phyloP scores from a whole-genome alignment of 1,284 basidiomycete genomes.

The Cystobasidiaceae sp. region DNA sequence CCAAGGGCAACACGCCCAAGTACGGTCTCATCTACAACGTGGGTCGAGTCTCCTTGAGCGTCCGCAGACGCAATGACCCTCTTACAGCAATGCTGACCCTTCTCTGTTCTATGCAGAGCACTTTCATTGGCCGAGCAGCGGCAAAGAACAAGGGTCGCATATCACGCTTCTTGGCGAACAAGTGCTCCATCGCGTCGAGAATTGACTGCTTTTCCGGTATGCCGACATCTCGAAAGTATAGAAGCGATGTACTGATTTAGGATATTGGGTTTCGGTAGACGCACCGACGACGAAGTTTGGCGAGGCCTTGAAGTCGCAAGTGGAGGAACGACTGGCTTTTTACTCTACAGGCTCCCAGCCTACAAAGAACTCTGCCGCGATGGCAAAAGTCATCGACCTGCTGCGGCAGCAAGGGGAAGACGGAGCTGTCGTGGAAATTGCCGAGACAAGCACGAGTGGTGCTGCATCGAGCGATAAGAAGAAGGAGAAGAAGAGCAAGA shows the following conservation, averaged over 20 bases:
- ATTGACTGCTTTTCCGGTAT: slow-evolving; percentile 94
- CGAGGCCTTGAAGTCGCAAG: slow-evolving; percentile 85
- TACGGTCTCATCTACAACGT: slow-evolving; percentile 97
- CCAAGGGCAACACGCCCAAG: slow-evolving; percentile 98
- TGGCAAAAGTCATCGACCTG: slow-evolving; percentile 31
- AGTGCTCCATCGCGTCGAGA: slow-evolving; percentile 94
- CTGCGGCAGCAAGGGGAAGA: slow-evolving; percentile 30
- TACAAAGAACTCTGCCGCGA: slow-evolving; percentile 39
- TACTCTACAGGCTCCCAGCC: slow-evolving; percentile 59
- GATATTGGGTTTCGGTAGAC: not conserved
- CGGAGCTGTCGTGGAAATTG: slow-evolving; percentile 31
- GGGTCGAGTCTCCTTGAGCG: slow-evolving; percentile 31
- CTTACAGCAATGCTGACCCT: not conserved
- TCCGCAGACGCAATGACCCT: not conserved
- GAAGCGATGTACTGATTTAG: slow-evolving; percentile 12
- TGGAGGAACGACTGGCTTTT: slow-evolving; percentile 91
- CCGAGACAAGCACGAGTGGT: slow-evolving; percentile 27
- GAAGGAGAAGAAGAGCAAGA: slow-evolving; percentile 39
- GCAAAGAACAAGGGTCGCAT: slow-evolving; percentile 97
- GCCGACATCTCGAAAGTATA: slow-evolving; percentile 35
- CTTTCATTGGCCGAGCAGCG: slow-evolving; percentile 92
- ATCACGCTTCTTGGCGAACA: slow-evolving; percentile 96
- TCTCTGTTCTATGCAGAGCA: slow-evolving; percentile 41
- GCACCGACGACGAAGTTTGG: slow-evolving; percentile 89
- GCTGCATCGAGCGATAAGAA: slow-evolving; percentile 32